phyloP scores from a whole-genome alignment of 106 monocot genomes.

The Acorus calamus region DNA sequence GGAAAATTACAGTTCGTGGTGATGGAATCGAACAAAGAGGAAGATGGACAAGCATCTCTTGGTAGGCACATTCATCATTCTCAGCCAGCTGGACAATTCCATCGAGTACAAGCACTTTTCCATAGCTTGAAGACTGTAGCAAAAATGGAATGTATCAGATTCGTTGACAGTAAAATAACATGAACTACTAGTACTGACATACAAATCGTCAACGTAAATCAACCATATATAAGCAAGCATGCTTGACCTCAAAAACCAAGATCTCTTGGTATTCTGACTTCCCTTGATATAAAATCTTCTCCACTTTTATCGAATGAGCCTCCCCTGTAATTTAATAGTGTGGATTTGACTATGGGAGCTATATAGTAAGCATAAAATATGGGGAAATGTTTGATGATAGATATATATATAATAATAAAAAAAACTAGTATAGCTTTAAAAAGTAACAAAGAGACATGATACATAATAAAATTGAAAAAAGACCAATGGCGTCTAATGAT shows the following conservation, averaged over 20 bases:
- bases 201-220: neutral
- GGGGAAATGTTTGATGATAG: too few relatives aligned
- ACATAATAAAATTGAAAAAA: neutral
- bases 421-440: too few relatives aligned
- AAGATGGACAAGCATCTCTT: slow-evolving; percentile 98
- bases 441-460: too few relatives aligned
- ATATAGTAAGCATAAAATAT: too few relatives aligned
- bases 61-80: slow-evolving; percentile 97
- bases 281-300: slow-evolving; percentile 68
- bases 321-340: slow-evolving; percentile 40
- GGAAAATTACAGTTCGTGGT: slow-evolving; percentile 67
- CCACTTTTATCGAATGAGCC: slow-evolving; percentile 82
- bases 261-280: slow-evolving; percentile 84
- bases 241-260: slow-evolving; percentile 68
- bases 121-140: slow-evolving; percentile 73
- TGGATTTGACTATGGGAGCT: too few relatives aligned
- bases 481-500: too few relatives aligned
- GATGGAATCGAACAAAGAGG: slow-evolving; percentile 92
- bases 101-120: slow-evolving; percentile 95
- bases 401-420: too few relatives aligned
- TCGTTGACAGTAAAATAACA: neutral
- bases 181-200: neutral
- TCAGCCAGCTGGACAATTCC: slow-evolving; percentile 95
- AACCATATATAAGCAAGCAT: neutral
- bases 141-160: neutral